Conservation (phyloP, 177 flowering plant genomes). For the Vitis hybrid region DNA sequence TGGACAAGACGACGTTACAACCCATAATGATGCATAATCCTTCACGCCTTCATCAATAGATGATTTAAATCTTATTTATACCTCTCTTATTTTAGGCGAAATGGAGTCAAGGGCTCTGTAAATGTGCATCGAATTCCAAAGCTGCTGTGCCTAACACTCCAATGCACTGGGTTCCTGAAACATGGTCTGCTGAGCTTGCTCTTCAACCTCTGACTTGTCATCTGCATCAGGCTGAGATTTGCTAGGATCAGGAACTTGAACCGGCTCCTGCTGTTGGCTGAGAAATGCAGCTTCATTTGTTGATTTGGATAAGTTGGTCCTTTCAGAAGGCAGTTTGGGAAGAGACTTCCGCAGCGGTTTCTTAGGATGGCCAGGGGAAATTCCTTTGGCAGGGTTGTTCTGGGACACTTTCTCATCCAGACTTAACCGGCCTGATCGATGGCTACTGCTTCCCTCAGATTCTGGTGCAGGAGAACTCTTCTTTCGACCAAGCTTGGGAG, state of each 20-base stretch:
- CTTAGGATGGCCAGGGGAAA: slow-evolving; percentile 36
- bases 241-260: slow-evolving; percentile 21
- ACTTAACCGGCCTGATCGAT: slow-evolving; percentile 53
- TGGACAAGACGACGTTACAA: slow-evolving; percentile 30
- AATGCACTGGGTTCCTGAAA: slow-evolving; percentile 22
- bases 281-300: slow-evolving; percentile 13
- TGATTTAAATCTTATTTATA: slow-evolving; percentile 13
- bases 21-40: slow-evolving; percentile 14
- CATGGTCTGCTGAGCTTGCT: slow-evolving; percentile 20
- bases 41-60: slow-evolving; percentile 26
- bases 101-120: slow-evolving; percentile 11
- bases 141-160: slow-evolving; percentile 17
- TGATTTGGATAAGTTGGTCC: slow-evolving; percentile 33
- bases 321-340: slow-evolving; percentile 78
- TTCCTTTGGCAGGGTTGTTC: slow-evolving; percentile 36
- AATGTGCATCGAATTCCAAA: slow-evolving; percentile 9
- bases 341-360: slow-evolving; percentile 75
- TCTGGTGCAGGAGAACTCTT: slow-evolving; percentile 45
- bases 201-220: slow-evolving; percentile 16
- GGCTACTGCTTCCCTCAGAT: slow-evolving; percentile 37
- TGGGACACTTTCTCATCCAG: slow-evolving; percentile 56
- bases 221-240: slow-evolving; percentile 20
- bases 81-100: slow-evolving; percentile 11
- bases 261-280: slow-evolving; percentile 21
- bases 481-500: slow-evolving; percentile 89